A percentile compares a stretch with the other conserved stretches of the same genome.
These are phyloP conservation scores for Allomyces javanicus DNA, from an alignment of 192 early-diverging fungal genomes.

Conservation along the genomic window DNA sequence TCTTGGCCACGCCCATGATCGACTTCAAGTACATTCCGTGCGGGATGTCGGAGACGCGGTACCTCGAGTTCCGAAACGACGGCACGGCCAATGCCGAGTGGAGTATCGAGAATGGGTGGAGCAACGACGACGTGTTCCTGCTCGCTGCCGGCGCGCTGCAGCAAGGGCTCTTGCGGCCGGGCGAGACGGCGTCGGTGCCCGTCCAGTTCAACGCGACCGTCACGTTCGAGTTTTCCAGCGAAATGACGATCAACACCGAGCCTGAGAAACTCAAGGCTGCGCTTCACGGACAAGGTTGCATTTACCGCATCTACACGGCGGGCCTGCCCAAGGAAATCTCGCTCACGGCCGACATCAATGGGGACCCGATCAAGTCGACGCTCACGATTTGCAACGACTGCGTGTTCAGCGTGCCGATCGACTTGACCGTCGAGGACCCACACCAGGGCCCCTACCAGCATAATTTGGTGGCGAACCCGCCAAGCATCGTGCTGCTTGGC, in stretches of 20 bases:
- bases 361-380: too few species aligned
- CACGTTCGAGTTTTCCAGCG: background rate
- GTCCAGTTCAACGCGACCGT: background rate
- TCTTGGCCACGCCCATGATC: background rate
- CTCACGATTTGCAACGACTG: background rate
- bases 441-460: too few species aligned
- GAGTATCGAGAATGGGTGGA: background rate
- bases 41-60: background rate
- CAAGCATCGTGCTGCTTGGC: too few species aligned
- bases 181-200: background rate
- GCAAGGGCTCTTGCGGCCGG: background rate
- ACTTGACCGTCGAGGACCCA: background rate
- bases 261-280: background rate
- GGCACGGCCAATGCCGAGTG: background rate
- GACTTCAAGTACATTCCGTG: background rate
- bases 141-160: background rate
- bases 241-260: background rate
- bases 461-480: too few species aligned
- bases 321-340: background rate
- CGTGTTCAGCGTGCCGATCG: background rate
- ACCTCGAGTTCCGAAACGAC: background rate
- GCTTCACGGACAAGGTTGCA: background rate
- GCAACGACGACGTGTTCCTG: background rate
- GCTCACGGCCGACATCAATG: background rate
- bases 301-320: background rate